phyloP scores from a whole-genome alignment of 164 flowering plant species.

The Magnolia sinica region DNA sequence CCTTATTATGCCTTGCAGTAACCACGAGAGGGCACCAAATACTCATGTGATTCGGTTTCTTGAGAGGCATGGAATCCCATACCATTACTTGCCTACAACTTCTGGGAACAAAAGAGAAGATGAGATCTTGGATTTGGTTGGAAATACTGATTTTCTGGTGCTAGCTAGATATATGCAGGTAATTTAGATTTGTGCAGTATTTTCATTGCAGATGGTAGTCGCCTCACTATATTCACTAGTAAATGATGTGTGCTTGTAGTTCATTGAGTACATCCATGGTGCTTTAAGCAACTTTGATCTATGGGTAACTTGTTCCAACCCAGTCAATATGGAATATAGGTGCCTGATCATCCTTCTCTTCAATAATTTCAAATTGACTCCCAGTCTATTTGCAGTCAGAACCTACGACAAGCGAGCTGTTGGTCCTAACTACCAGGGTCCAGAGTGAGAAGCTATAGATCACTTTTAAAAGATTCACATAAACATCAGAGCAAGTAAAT shows the following conservation, averaged over 20 bases:
- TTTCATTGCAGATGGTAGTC: not conserved
- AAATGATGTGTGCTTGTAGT: not conserved
- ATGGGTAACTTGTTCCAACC: not conserved
- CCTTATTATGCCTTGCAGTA: slow-evolving; percentile 37
- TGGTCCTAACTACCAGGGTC: not conserved
- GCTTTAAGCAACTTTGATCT: not conserved
- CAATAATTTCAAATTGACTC: not conserved
- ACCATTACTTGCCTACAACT: slow-evolving; percentile 54
- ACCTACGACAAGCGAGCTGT: not conserved
- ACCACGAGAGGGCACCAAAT: slow-evolving; percentile 81
- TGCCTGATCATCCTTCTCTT: not conserved
- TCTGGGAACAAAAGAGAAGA: slow-evolving; percentile 62
- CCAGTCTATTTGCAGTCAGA: not conserved
- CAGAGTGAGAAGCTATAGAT: not conserved
- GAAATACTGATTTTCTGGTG: slow-evolving; percentile 80
- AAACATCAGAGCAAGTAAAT: not conserved
- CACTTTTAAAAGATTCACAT: not conserved
- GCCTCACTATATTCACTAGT: not conserved
- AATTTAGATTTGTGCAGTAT: slow-evolving; percentile 4
- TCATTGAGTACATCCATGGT: not conserved
- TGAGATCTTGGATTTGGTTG: slow-evolving; percentile 75
- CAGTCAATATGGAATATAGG: not conserved
- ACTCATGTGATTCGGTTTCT: slow-evolving; percentile 88
- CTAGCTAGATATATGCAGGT: slow-evolving; percentile 99
- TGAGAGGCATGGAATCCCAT: slow-evolving; percentile 80